phyloP scores from a whole-genome alignment of 192 early-diverging fungal species.

The Linnemannia schmuckeri region DNA sequence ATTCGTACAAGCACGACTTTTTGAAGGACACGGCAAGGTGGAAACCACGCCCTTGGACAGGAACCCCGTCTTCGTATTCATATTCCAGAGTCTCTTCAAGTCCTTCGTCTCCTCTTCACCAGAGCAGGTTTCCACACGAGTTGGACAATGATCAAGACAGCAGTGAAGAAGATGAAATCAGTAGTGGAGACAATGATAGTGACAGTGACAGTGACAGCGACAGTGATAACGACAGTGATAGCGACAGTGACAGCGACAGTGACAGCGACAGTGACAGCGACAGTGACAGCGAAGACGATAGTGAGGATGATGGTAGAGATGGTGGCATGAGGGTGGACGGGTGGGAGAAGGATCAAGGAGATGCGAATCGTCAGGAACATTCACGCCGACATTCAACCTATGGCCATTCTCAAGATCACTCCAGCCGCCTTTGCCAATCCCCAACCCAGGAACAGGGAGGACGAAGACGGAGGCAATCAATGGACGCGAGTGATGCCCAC shows the following conservation, averaged over 20 bases:
- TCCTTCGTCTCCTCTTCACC: constrained; percentile 1
- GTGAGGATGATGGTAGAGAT: not conserved
- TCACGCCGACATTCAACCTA: not conserved
- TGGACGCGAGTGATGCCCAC: not conserved
- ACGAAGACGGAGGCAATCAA: not conserved
- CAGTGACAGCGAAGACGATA: not conserved
- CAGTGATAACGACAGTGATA: not conserved
- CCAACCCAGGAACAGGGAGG: not conserved
- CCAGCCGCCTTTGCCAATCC: not conserved
- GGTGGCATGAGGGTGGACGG: not conserved
- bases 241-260: not conserved
- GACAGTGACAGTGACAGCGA: not conserved
- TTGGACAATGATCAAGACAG: not conserved
- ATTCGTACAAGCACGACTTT: constrained; percentile 36
- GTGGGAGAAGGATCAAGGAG: not conserved
- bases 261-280: not conserved
- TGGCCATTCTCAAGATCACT: not conserved
- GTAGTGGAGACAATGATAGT: not conserved
- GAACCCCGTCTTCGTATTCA: not conserved
- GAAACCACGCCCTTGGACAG: constrained; percentile 5
- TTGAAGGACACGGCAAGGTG: constrained; percentile 17
- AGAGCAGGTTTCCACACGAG: constrained; percentile 26
- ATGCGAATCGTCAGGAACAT: not conserved
- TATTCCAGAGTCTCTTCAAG: constrained; percentile 10
- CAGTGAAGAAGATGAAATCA: not conserved